phyloP scores from a whole-genome alignment of 2,329 filamentous ascomycete species.

The Ascochyta fabae region DNA sequence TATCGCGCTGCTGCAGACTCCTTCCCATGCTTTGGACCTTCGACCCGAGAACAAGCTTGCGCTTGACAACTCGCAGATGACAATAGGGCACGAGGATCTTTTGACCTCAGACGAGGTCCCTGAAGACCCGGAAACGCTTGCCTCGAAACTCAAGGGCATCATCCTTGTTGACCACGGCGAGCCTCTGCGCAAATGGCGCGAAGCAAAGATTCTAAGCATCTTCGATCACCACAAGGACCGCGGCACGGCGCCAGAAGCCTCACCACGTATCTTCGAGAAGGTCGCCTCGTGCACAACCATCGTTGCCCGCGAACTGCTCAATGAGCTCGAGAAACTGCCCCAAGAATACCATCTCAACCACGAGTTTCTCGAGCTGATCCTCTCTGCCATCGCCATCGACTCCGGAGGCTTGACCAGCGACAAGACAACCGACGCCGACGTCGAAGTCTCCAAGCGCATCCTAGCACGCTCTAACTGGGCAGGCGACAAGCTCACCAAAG shows the following conservation, averaged over 20 bases:
- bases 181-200: slow-evolving; percentile 53
- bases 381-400: slow-evolving; percentile 57
- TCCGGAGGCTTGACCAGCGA: slow-evolving; percentile 49
- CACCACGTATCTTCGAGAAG: slow-evolving; percentile 54
- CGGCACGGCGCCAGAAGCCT: slow-evolving; percentile 51
- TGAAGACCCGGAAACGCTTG: slow-evolving; percentile 55
- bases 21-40: slow-evolving; percentile 55
- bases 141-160: slow-evolving; percentile 53
- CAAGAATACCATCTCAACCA: slow-evolving; percentile 58
- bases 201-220: slow-evolving; percentile 54
- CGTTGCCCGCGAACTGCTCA: slow-evolving; percentile 56
- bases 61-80: slow-evolving; percentile 55
- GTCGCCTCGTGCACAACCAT: slow-evolving; percentile 55
- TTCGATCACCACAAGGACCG: slow-evolving; percentile 57
- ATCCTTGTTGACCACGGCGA: slow-evolving; percentile 55
- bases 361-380: slow-evolving; percentile 57
- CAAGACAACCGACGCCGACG: slow-evolving; percentile 50
- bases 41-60: slow-evolving; percentile 57
- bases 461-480: slow-evolving; percentile 54
- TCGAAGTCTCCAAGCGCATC: slow-evolving; percentile 48
- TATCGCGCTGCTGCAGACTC: slow-evolving; percentile 56
- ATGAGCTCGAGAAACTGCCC: slow-evolving; percentile 53
- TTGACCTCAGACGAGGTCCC: slow-evolving; percentile 57
- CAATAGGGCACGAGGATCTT: slow-evolving; percentile 54
- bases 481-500: slow-evolving; percentile 47